Conservation (phyloP, 176 grass and related monocot species). For the Rhipidocladum racemiflorum region DNA sequence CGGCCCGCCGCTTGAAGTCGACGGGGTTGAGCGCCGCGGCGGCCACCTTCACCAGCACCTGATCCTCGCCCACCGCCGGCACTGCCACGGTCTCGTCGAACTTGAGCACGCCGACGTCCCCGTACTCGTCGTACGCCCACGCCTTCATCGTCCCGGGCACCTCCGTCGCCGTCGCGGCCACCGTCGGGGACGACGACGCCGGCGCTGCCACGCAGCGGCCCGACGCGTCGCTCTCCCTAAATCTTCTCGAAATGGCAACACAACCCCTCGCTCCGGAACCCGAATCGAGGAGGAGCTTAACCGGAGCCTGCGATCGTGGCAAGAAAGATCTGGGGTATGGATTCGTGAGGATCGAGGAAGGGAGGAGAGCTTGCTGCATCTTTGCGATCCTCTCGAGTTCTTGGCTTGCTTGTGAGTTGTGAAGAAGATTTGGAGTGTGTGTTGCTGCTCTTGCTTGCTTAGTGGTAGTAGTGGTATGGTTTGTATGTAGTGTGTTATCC, state of each 20-base stretch:
- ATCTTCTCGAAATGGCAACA: neutral
- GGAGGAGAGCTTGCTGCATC: conserved; percentile 51
- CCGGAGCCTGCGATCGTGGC: neutral
- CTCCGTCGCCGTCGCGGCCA: neutral
- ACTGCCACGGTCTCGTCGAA: conserved; percentile 51
- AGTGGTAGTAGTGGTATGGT: neutral
- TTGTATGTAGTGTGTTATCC: neutral
- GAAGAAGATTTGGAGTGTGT: neutral
- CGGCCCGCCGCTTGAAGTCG: conserved; percentile 71
- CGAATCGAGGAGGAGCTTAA: neutral
- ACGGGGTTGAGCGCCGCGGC: conserved; percentile 74
- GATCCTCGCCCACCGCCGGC: conserved; percentile 58
- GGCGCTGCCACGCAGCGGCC: conserved; percentile 20
- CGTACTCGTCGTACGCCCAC: conserved; percentile 86
- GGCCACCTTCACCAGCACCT: conserved; percentile 64
- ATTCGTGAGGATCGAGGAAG: conserved; percentile 32
- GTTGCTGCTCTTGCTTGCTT: neutral
- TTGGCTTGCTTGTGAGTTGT: too few relatives aligned
- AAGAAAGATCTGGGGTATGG: conserved; percentile 28
- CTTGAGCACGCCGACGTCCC: conserved; percentile 58
- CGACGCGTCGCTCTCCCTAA: neutral
- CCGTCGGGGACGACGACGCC: conserved; percentile 10
- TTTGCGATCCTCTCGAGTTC: neutral
- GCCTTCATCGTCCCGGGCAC: conserved; percentile 64
- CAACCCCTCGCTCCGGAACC: neutral